Base-by-base conservation (phyloP, 129 eudicot species). In the Daucus carota region DNA sequence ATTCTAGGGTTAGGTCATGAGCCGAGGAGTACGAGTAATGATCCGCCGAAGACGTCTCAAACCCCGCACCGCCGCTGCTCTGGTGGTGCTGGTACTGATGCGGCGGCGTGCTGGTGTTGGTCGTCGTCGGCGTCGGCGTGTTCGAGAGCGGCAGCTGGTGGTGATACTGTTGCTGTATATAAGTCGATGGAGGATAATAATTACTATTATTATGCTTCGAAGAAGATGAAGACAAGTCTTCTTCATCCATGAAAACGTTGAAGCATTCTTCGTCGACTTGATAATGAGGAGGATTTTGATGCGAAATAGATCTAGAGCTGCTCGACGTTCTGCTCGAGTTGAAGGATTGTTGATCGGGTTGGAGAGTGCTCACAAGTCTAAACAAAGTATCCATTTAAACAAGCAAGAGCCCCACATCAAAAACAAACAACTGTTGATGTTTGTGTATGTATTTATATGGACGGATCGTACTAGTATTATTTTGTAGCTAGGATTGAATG, bases 201-300 rank as follows among this genome's bases (percentile, higher is more conserved):
- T 83, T 78, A 65, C 90, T 84, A 2, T 70, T 36, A 7, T n/a
- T 72, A 8, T 72, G 75, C 47, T 72, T 72, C 1, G 75, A 72
- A 75, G 96, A 84, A 73, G 92, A 93, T 83, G 96, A 93, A 75
- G 88, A 86, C 87, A 86, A 86, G 76, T 90, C 96, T 22, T 92
- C 96, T 66, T 93, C 95, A 87, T 93, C 98, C 98, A 93, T 93
- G 96, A 82, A 93, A 85, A 84, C 81, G 89, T 88, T 90, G 96
- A 93, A 93, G 96, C 98, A 93, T 93, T 92, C 97, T 92, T 89
- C 84, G 78, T 91, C 90, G 75, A 86, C 83, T 63, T 48, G 76
- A 9, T 84, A 47, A 11, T 87, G 80, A 50, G 77, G 54, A 73
- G 65, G 75, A 38, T 77, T 77, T 65, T 73, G 81, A 28, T 65